Evolutionary conservation across 1,139 yeast genomes (phyloP), one percentile per base, ranked within the genome.

Genomic region (Komagataea norvegica): DNA sequence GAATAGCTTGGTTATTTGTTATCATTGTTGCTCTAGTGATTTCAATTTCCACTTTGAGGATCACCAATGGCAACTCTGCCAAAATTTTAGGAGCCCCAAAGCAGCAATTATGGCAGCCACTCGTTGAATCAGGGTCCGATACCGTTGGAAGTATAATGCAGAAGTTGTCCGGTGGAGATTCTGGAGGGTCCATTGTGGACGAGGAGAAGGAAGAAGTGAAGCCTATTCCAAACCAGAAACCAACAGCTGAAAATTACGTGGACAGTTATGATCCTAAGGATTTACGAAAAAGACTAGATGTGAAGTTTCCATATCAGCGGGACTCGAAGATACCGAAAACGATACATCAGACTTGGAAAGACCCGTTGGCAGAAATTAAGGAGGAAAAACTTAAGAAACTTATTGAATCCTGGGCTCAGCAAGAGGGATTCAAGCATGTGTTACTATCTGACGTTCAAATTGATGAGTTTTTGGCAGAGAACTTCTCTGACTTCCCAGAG

Each of bases 391-490:
- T 48, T 3, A 29, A 40, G 9, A 39, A 42, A 14, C 33, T 33
- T 11, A 31, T 48, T 22, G 20, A 33, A 3, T 37, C 53, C 1
- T 52, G 56, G 56, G 31, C 35, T 1, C 17, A 37, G 4, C 44
- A 43, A 23, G 37, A 42, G 0, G 76, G 67, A 1, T 80, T 77
- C 58, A 75, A 72, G 19, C 87, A 87, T 58, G 77, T 78, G 48
- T 72, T 89, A 33, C 63, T 89, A 29, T 70, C 84, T 15, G 97
- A 89, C 56, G 75, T 69, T 25, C 75, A 79, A 20, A 75, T 94
- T 17, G 72, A 72, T 23, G 72, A 75, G 16, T 62, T 86, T 42
- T 66, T 89, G 29, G 68, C 69, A 33, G 74, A 72, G 40, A 56
- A 83, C 23, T 89, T 75, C 56, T 71, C 73, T 45, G 71, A 76